Conservation (phyloP, 257 asterid species). For the Dorcoceras hygrometricum region DNA sequence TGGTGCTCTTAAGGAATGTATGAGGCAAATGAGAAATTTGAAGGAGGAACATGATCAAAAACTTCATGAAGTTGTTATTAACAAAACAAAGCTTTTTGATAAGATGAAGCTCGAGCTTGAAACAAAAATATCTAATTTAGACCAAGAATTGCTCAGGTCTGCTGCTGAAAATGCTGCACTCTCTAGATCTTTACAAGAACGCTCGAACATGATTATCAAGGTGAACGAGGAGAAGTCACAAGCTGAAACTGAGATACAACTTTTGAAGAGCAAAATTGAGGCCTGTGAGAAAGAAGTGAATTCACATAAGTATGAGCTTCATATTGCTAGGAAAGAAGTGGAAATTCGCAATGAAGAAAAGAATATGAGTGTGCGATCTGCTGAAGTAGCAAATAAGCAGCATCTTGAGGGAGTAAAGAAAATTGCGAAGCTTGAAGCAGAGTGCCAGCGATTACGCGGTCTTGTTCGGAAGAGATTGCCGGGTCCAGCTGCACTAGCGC, state of each 20-base stretch:
- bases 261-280: constrained; percentile 57
- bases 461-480: constrained; percentile 94
- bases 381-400: constrained; percentile 93
- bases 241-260: constrained; percentile 77
- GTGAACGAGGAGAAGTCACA: constrained; percentile 74
- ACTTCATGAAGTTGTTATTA: constrained; percentile 63
- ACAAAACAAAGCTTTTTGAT: constrained; percentile 68
- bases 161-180: constrained; percentile 86
- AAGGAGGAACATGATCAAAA: constrained; percentile 84
- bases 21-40: constrained; percentile 82
- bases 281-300: constrained; percentile 73
- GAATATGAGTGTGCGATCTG: constrained; percentile 88
- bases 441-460: constrained; percentile 91
- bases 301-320: constrained; percentile 79
- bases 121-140: constrained; percentile 55
- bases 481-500: constrained; percentile 97
- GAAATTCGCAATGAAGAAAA: constrained; percentile 96
- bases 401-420: constrained; percentile 91
- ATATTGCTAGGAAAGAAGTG: constrained; percentile 75
- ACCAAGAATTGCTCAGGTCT: constrained; percentile 69
- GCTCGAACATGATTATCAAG: constrained; percentile 80
- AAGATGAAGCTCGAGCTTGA: constrained; percentile 79
- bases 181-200: constrained; percentile 87
- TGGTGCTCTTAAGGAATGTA: constrained; percentile 95
- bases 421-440: constrained; percentile 91